Conservation (phyloP, 306 rosid species). For the Gillenia trifoliata region DNA sequence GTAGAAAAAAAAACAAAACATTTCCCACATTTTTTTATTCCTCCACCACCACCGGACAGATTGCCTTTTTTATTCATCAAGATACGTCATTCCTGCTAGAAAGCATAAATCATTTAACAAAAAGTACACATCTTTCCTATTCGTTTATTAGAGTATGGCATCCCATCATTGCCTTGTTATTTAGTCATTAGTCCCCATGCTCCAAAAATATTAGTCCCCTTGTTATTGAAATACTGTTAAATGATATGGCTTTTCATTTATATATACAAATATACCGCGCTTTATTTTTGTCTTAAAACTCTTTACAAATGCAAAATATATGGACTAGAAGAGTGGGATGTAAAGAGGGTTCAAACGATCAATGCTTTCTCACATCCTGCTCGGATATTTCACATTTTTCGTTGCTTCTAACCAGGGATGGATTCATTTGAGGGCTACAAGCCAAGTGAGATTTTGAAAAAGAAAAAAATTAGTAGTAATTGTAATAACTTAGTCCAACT, state of each 20-base stretch:
- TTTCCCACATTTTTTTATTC: background rate
- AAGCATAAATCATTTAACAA: background rate
- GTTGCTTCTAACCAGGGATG: too few relatives aligned
- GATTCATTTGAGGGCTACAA: too few relatives aligned
- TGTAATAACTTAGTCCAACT: too few relatives aligned
- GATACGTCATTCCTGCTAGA: background rate
- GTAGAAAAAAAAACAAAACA: background rate
- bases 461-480: too few relatives aligned
- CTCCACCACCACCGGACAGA: constrained; percentile 8
- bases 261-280: background rate
- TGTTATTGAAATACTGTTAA: background rate
- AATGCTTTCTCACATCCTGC: background rate
- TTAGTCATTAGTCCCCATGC: background rate
- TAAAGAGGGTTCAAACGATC: background rate
- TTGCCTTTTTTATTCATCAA: background rate
- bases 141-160: background rate
- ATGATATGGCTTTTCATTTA: background rate
- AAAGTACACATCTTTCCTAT: background rate
- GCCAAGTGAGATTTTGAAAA: too few relatives aligned
- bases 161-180: background rate
- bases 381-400: too few relatives aligned
- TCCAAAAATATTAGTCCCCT: too few relatives aligned
- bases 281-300: background rate
- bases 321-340: background rate
- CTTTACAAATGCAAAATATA: background rate